Percentiles rank a stretch among this genome's conserved stretches.
Conservation (phyloP, 176 grass and related monocot genomes). For the Oryza punctata region DNA sequence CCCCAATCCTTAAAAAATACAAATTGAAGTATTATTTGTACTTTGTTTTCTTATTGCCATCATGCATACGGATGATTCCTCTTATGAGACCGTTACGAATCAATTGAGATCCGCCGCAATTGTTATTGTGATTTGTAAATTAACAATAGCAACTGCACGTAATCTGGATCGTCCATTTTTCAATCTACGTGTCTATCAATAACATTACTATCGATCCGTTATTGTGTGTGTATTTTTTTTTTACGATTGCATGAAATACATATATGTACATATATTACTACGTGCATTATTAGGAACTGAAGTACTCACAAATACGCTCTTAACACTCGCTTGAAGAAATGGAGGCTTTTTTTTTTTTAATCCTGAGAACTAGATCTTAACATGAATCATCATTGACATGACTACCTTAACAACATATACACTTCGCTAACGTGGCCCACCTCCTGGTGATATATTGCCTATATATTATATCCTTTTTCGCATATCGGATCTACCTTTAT, state of each 20-base stretch:
- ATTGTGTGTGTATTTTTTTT: too few relatives aligned
- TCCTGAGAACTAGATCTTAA: too few relatives aligned
- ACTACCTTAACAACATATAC: background rate
- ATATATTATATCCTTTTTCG: background rate
- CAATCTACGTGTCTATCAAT: background rate
- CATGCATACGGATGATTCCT: background rate
- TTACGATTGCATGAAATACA: too few relatives aligned
- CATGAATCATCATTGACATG: background rate
- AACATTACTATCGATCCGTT: too few relatives aligned
- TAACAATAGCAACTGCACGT: background rate
- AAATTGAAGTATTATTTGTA: slow-evolving; percentile 31
- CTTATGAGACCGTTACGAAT: background rate
- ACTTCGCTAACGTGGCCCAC: too few relatives aligned
- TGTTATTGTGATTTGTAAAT: background rate
- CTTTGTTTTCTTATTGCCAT: background rate
- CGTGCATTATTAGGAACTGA: too few relatives aligned
- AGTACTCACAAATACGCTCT: too few relatives aligned
- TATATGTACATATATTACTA: too few relatives aligned
- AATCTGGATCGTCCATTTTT: background rate
- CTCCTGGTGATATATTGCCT: too few relatives aligned
- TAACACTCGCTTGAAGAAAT: too few relatives aligned
- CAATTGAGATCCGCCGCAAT: background rate
- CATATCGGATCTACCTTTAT: background rate
- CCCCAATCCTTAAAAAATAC: slow-evolving; percentile 39
- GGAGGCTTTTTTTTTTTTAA: too few relatives aligned